Base-by-base conservation (phyloP, 139 green algal species). In the Chlorella sp. region DNA sequence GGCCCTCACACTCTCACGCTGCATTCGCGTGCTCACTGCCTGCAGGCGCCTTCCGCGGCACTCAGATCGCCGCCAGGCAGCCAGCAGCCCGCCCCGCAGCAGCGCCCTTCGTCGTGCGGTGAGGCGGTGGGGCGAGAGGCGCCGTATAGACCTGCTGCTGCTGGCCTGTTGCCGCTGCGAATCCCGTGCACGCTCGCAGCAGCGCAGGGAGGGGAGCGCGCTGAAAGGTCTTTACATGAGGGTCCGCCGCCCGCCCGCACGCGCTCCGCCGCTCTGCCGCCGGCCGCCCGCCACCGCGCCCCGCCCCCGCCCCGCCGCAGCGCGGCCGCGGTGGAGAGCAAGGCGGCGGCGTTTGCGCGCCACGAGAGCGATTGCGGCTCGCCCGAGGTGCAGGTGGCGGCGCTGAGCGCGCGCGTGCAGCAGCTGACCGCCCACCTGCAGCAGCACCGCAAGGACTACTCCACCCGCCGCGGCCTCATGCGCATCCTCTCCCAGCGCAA, bases 391-490 rank as follows among this genome's bases (percentile, higher is more conserved):
- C 87, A 91, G 76, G 76, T 93, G 51, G 84, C 84, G 5, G 67
- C 79, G 11, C 69, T 93, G 2, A 77, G 66, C 29, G 84, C 87
- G 7, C 77, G 88, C 43, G 81, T 93, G 29, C 31, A 31, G 8
- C 88, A 93, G 80, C 82, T 93, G 25, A 91, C 88, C 1, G 45
- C 25, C 11, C 88, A 93, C 79, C 76, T 93, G 68, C 69, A 85
- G 76, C 25, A 71, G 59, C 84, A 92, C 82, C 85, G 79, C 41
- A 92, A 88, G 70, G 87, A 92, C 60, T 91, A 80, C 40, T 72
- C 80, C 48, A 71, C 79, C 41, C 72, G 60, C 15, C 76, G 82
- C 21, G 87, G 87, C 35, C 82, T 92, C n/a, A 69, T 87, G 59
- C 33, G 55, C 25, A 53, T 91, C 5, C 73, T 92, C 36, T 50